These are phyloP conservation scores for Chamaenerion angustifolium DNA, from an alignment of 345 rosid genomes.

Conservation along the genomic window DNA sequence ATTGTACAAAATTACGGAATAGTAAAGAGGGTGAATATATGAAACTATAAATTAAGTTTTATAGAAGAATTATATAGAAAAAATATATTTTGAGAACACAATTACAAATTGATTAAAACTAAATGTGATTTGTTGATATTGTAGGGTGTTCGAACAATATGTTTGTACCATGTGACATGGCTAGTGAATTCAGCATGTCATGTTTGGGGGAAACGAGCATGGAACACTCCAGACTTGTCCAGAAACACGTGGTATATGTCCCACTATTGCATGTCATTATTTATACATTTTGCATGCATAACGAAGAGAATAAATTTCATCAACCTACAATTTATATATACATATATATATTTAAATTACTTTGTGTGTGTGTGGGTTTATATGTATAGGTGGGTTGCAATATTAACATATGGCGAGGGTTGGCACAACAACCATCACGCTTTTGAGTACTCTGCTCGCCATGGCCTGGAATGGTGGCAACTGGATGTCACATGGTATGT, in stretches of 20 bases:
- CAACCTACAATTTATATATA: no score
- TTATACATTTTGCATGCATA: neutral
- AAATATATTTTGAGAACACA: no score
- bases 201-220: conserved; percentile 78
- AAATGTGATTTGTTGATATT: neutral
- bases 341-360: no score
- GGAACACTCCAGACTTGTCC: conserved; percentile 77
- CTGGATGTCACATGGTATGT: conserved; percentile 76
- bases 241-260: conserved; percentile 58
- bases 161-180: conserved; percentile 78
- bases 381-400: conserved; percentile 69
- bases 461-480: conserved; percentile 89
- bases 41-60: no score
- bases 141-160: conserved; percentile 58
- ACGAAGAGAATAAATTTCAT: no score
- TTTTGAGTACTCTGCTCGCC: conserved; percentile 72
- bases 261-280: no score
- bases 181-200: conserved; percentile 84
- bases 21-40: no score
- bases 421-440: conserved; percentile 97
- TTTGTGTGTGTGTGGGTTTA: no score
- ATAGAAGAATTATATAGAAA: no score
- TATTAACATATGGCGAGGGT: conserved; percentile 80
- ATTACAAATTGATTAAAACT: no score
- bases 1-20: no score